Evolutionary conservation across 208 protist species (phyloP).

Genomic region (Acanthamoeba castellanii): DNA sequence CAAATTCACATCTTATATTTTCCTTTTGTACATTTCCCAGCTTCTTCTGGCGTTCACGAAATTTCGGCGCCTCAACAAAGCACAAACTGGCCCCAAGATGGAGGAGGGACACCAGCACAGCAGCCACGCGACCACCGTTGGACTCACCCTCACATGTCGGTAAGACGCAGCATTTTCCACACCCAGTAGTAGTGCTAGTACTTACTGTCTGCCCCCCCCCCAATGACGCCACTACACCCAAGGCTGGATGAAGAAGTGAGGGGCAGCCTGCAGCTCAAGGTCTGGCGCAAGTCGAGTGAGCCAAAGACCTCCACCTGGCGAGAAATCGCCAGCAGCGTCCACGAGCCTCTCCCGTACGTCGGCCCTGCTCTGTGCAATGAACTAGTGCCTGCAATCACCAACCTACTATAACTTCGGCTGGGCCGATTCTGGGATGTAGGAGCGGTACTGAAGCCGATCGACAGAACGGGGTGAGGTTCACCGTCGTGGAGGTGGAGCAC

Average conservation of each 20-base stretch:
- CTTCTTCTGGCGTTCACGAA: neutral
- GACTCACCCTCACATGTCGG: neutral
- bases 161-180: neutral
- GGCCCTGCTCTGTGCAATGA: neutral
- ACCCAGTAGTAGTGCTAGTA: neutral
- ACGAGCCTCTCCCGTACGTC: neutral
- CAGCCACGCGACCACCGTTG: neutral
- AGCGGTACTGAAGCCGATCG: neutral
- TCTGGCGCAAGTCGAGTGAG: neutral
- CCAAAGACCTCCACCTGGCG: neutral
- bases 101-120: too few relatives aligned
- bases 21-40: neutral
- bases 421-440: neutral
- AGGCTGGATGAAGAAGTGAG: neutral
- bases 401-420: neutral
- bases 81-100: too few relatives aligned
- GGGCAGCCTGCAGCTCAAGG: neutral
- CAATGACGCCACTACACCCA: neutral
- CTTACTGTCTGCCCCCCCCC: neutral
- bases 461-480: neutral
- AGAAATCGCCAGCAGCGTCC: neutral
- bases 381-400: neutral
- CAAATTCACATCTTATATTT: neutral
- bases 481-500: slow-evolving; percentile 1
- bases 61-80: neutral